phyloP scores from a whole-genome alignment of 2,329 filamentous ascomycete species.

The Myriosclerotinia scirpicola region DNA sequence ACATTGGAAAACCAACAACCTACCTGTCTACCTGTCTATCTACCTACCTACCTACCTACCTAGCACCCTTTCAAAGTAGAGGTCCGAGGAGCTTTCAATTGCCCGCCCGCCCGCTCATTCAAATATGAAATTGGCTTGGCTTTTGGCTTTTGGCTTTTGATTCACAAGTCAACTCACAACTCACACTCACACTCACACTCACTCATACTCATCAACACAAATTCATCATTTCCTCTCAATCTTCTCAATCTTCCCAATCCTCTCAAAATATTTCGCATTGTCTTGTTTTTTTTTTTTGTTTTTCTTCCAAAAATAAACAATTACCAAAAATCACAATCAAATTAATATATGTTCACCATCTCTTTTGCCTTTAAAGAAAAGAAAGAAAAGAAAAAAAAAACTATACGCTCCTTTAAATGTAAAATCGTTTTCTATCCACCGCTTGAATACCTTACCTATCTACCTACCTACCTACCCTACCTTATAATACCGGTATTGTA shows the following conservation, averaged over 20 bases:
- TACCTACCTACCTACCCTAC: too few relatives aligned
- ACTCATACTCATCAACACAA: not conserved
- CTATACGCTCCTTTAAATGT: conserved; percentile 2
- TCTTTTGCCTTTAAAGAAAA: not conserved
- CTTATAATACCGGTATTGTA: not conserved
- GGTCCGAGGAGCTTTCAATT: conserved; percentile 6
- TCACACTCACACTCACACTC: not conserved
- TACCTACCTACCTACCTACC: too few relatives aligned
- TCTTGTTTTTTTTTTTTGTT: not conserved
- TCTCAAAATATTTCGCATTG: not conserved
- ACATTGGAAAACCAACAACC: too few relatives aligned
- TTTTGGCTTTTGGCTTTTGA: not conserved
- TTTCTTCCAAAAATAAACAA: not conserved
- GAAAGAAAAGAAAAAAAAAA: too few relatives aligned
- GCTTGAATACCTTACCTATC: not conserved
- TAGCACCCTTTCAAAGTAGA: too few relatives aligned
- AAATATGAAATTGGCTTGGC: conserved; percentile 8
- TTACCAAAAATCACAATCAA: not conserved
- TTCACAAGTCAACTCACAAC: not conserved
- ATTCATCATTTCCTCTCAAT: not conserved
- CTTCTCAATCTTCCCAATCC: not conserved
- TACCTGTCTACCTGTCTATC: too few relatives aligned
- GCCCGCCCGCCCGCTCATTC: not conserved
- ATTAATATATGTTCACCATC: conserved; percentile 15
- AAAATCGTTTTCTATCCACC: not conserved